Base-by-base conservation (phyloP, 441 rosid species). In the Manihot esculenta region DNA sequence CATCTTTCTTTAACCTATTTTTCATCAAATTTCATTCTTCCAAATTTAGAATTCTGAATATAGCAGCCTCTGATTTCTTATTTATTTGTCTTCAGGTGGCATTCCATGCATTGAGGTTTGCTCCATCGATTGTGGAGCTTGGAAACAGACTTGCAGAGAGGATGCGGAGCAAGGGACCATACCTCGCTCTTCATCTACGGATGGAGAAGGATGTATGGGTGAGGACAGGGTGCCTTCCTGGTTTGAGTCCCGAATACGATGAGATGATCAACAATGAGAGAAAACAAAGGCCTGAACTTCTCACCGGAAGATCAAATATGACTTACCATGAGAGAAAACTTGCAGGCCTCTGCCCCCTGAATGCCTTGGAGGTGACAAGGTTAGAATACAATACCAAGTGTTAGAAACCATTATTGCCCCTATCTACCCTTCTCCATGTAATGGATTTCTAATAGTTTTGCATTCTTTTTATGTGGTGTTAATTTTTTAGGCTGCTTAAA, bases 131-230 rank as follows among this genome's bases (percentile, higher is more conserved):
- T 53, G 68, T 86, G 83, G 86, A 85, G 77, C 84, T 92, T 21
- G 97, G 97, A 45, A 89, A 84, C 79, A 84, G 77, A 81, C 85
- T 92, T 49, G 89, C 91, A 23, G 86, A 85, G 72, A 89, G 97
- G 81, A 92, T 94, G 93, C 70, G 69, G 69, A 89, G 84, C 79
- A 87, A 85, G 76, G 97, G 99, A 62, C 93, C 99, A 5, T 94
- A 92, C 74, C 78, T 94, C 65, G 94, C 96, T 12, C 89, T 94
- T 73, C 99, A 92, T 83, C 85, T 90, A 64, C 84, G 97, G 18
- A 64, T 92, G 83, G 97, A 94, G 83, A 90, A 90, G 80, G 97
- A 90, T 64, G 97, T 92, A 12, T 94, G 97, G 97, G 96, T 94
- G 74, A 88, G 97, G 79, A 94, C 97, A 9, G 99, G 99, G 17